Percentiles rank a stretch among this genome's conserved stretches.
These are phyloP conservation scores for Sequoiadendron giganteum DNA, from an alignment of 75 land plant genomes.

Conservation along the genomic window DNA sequence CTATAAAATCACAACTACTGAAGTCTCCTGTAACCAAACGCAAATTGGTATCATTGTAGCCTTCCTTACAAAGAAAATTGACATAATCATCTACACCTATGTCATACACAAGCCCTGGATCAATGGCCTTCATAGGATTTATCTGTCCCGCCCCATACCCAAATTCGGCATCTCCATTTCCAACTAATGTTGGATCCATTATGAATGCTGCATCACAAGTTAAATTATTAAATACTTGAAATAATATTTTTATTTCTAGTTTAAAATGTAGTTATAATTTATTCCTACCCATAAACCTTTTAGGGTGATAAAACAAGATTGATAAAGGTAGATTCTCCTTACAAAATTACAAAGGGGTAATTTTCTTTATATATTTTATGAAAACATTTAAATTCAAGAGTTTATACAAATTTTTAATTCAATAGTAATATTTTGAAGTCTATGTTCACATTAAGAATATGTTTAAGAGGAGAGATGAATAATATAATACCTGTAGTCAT, in stretches of 20 bases:
- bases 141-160: slow-evolving; percentile 49
- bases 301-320: background rate
- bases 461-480: background rate
- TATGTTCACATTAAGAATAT: background rate
- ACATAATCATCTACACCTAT: background rate
- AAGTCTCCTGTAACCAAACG: background rate
- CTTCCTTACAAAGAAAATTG: background rate
- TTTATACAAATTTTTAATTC: background rate
- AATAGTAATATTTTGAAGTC: background rate
- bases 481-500: slow-evolving; percentile 37
- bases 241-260: no score
- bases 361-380: no score
- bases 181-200: no score
- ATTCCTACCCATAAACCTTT: background rate
- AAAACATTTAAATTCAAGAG: background rate
- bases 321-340: no score
- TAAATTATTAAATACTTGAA: background rate
- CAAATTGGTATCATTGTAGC: background rate
- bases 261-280: no score
- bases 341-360: background rate
- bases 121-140: slow-evolving; percentile 25
- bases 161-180: background rate
- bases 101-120: slow-evolving; percentile 13
- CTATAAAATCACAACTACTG: background rate
- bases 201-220: slow-evolving; percentile 16